Evolutionary conservation across 2,329 filamentous ascomycete genomes (phyloP), one percentile per base, ranked within the genome.

Genomic region (Ophiostoma fasciatum): DNA sequence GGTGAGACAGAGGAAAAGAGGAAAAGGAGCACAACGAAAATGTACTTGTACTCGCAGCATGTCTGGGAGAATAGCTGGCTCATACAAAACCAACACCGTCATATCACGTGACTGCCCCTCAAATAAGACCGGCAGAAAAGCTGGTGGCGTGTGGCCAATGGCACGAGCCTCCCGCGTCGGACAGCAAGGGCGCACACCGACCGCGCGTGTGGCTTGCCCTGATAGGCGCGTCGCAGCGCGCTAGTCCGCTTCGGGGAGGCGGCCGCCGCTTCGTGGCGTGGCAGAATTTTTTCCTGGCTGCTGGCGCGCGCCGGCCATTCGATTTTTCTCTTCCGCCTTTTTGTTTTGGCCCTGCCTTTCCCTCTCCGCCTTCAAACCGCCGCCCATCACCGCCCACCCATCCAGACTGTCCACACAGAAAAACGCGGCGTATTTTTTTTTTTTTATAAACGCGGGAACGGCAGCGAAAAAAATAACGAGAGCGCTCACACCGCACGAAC

Each of bases 211-310:
- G 8, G 22, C n/a, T 10, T 14, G n/a, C n/a, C n/a, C n/a, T n/a
- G n/a, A 34, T 45, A 33, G 33, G n/a, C 10, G 14, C 34, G n/a
- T n/a, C n/a, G n/a, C n/a, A n/a, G n/a, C 27, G 14, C 19, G n/a
- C 15, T n/a, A 10, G 28, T 21, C 8, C 39, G 42, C 42, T 42
- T 45, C 43, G 35, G 22, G 30, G 39, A 33, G 42, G 37, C 36
- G 42, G 37, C 21, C 31, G 30, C 23, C 23, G 23, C 23, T 25
- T 25, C 11, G 4, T 13, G 11, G 23, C 23, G 35, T 39, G 43
- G 43, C 43, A 45, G 43, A 45, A 45, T 43, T 41, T 44, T 38
- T 28, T 28, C 28, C 28, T 37, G 26, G 28, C 33, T 30, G 28
- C 22, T n/a, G n/a, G n/a, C n/a, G n/a, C n/a, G n/a, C n/a, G n/a